Base-by-base conservation (phyloP, 805 yeast species). In the Wickerhamomyces kurtzmanii region DNA sequence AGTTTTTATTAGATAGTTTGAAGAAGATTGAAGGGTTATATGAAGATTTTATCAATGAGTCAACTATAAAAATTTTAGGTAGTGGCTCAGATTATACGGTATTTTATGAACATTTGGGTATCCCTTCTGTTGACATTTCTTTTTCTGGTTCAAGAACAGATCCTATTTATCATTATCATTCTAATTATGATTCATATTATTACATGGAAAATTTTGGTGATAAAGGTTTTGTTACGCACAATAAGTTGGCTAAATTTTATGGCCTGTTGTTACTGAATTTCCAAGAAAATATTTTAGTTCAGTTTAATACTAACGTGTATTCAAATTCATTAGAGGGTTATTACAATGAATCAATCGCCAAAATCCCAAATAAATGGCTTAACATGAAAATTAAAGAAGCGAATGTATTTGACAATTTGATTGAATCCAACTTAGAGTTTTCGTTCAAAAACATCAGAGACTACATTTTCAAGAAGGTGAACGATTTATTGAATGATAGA, bases 161-260 rank as follows among this genome's bases (percentile, higher is more conserved):
- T 28, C 62, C 85, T 0, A 71, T 77, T 6, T 79, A 79, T 45
- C 87, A 77, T 34, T 77, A 80, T 48, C 89, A 80, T 46, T 77
- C 87, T 12, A 72, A 75, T 46, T 80, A 75, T 44, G 86, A 78
- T 49, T 75, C 83, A 1, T 72, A 55, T 48, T 59, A 71, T 37
- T 80, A 89, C 89, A 75, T 79, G 77, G 59, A 62, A 20, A 58
- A 52, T 5, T 65, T 49, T 45, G 80, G 71, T 17, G 87, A 79
- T 44, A 76, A 79, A 10, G 74, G 67, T 0, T 77, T 74, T 54
- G 57, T 58, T 22, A 62, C 51, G 37, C 87, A 80, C 49, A 70
- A 71, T 29, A 49, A 74, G 5, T 47, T 69, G 44, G 64, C 77
- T 11, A 67, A 72, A 44, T 60, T 58, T 28, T 45, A 72, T 33